phyloP scores from a whole-genome alignment of 306 rosid species.

The Crataegus laevigata region DNA sequence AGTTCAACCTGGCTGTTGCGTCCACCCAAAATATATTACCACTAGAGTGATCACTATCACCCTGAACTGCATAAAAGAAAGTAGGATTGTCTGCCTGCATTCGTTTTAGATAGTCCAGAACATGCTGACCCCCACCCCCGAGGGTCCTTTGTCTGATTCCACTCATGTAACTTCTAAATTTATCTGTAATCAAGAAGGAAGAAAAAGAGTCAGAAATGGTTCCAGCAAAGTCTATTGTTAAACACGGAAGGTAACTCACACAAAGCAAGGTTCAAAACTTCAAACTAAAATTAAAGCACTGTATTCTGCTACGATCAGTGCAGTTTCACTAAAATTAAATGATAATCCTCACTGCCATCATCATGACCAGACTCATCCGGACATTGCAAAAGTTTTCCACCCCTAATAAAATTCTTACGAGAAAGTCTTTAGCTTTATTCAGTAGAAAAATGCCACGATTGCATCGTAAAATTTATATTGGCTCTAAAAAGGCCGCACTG shows the following conservation, averaged over 20 bases:
- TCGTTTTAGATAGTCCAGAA: slow-evolving; percentile 72
- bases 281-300: background rate
- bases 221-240: background rate
- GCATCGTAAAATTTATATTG: too few relatives aligned
- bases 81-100: slow-evolving; percentile 76
- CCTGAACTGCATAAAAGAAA: slow-evolving; percentile 65
- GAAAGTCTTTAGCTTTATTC: too few relatives aligned
- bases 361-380: background rate
- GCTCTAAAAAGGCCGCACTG: too few relatives aligned
- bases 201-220: background rate
- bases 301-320: background rate
- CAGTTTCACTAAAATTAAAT: background rate
- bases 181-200: slow-evolving; percentile 4
- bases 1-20: slow-evolving; percentile 54
- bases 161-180: slow-evolving; percentile 44
- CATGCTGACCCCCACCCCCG: slow-evolving; percentile 62
- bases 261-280: background rate
- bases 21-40: slow-evolving; percentile 84
- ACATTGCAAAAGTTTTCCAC: background rate
- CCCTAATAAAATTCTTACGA: background rate
- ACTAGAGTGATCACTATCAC: slow-evolving; percentile 39
- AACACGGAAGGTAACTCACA: background rate
- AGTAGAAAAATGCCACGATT: too few relatives aligned
- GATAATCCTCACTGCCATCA: background rate
- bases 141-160: slow-evolving; percentile 56